These are phyloP conservation scores for Tulasnella sp. DNA, from an alignment of 768 basidiomycete genomes.

Conservation along the genomic window DNA sequence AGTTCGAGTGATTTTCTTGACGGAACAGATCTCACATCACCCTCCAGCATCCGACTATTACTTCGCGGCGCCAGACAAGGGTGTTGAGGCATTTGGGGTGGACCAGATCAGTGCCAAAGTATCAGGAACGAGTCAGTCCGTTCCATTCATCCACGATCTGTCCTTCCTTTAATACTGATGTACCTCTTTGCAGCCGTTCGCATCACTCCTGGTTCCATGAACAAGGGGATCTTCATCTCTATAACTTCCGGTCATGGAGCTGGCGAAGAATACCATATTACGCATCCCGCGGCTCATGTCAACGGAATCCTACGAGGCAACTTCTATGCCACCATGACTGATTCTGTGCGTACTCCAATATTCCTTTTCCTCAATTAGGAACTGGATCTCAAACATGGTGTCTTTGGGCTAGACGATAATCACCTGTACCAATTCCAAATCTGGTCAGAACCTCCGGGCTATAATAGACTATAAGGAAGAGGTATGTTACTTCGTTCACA, in stretches of 20 bases:
- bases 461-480: conserved; percentile 96
- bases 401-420: conserved; percentile 56
- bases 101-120: conserved; percentile 94
- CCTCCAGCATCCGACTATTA: conserved; percentile 87
- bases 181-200: conserved; percentile 41
- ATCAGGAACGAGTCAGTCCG: conserved; percentile 54
- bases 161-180: conserved; percentile 18
- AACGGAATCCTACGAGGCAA: conserved; percentile 87
- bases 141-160: conserved; percentile 20
- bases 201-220: conserved; percentile 69
- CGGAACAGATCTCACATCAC: conserved; percentile 95
- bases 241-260: conserved; percentile 62
- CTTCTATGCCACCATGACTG: conserved; percentile 82
- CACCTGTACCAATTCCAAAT: conserved; percentile 63
- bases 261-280: conserved; percentile 78
- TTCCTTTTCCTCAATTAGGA: neutral
- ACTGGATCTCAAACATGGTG: conserved; percentile 8
- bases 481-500: conserved; percentile 41
- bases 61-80: conserved; percentile 62
- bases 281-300: conserved; percentile 80
- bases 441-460: conserved; percentile 52
- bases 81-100: conserved; percentile 61
- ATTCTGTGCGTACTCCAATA: conserved; percentile 32
- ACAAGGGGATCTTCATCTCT: conserved; percentile 80
- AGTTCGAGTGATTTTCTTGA: conserved; percentile 28